Base-by-base conservation (phyloP, 108 stramenopile genomes). In the Pseudonitzschia pungens region DNA sequence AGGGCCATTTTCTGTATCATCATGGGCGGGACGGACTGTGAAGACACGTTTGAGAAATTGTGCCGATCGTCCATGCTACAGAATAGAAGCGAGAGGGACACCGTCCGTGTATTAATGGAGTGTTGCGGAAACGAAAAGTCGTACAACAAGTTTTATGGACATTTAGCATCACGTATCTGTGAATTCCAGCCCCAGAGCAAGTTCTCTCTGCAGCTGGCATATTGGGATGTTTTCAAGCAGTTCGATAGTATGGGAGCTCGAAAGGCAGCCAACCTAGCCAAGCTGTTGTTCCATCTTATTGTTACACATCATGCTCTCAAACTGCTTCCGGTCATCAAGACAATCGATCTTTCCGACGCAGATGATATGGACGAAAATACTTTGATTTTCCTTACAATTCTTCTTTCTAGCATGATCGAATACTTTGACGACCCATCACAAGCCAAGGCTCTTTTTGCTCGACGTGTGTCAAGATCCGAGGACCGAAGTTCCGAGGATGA, bases 31-130 rank as follows among this genome's bases (percentile, higher is more conserved):
- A 73, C 88, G 15, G 97, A 97, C 68, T 93, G 84, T 69, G 91
- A 97, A 21, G 97, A 98, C 80, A 94, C 97, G 9, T 95, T 97
- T 75, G 97, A 96, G 76, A 94, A 96, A 69, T 78, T 99, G 21
- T 84, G 90, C 32, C 73, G 92, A 24, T 80, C 90, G 20, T 86
- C 86, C 62, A 76, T 91, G 84, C 79, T 99, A 53, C 94, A 92
- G 73, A 93, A 88, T 33, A 80, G 87, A 57, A 82, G 69, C 21
- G 96, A 98, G 74, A 79, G 97, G 56, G 98, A 99, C 57, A 81
- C 95, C 42, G 91, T 96, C 21, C 85, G 97, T 12, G 98, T 99
- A 14, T 67, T 99, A 27, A 72, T 97, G 48, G 96, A 97, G 51
- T 98, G 97, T 74, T 94, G 93, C 82, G 90, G 92, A 16, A 86